Conservation (phyloP, 371 early-diverging fungal species). For the Phascolomyces articulosus region DNA sequence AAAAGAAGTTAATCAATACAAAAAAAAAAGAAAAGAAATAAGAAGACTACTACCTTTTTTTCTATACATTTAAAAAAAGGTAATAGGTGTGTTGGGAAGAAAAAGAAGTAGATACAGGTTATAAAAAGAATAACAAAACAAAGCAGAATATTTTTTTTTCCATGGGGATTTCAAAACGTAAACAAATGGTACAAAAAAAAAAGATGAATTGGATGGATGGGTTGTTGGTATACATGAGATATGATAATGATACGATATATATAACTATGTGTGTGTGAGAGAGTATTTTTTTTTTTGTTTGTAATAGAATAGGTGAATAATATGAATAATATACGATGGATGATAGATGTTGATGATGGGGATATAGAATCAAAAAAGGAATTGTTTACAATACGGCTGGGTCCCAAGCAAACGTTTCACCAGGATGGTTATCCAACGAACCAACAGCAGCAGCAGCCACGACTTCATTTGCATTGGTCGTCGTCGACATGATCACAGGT, state of each 20-base stretch:
- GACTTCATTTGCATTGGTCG: background rate
- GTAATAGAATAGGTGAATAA: background rate
- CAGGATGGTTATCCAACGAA: background rate
- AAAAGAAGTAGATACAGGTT: background rate
- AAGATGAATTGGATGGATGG: background rate
- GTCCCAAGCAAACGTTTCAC: background rate
- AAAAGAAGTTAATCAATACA: no score
- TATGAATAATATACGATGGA: no score
- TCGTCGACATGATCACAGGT: background rate
- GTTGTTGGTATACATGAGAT: background rate
- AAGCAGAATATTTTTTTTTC: slow-evolving; percentile 1
- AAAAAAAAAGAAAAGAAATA: background rate
- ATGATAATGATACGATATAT: background rate
- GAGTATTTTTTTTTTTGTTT: background rate
- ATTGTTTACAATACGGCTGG: background rate
- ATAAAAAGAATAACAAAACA: slow-evolving; percentile 2
- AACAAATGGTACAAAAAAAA: slow-evolving; percentile 1
- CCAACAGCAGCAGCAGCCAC: background rate
- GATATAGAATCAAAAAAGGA: background rate
- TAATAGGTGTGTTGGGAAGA: background rate
- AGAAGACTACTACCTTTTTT: background rate
- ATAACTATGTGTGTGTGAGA: background rate
- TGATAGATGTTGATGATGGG: no score
- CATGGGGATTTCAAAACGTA: background rate
- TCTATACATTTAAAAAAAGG: background rate